Percentiles rank a stretch among this genome's conserved stretches.
Conservation (phyloP, 2,329 filamentous ascomycete genomes). For the Arthrobotrys iridis region DNA sequence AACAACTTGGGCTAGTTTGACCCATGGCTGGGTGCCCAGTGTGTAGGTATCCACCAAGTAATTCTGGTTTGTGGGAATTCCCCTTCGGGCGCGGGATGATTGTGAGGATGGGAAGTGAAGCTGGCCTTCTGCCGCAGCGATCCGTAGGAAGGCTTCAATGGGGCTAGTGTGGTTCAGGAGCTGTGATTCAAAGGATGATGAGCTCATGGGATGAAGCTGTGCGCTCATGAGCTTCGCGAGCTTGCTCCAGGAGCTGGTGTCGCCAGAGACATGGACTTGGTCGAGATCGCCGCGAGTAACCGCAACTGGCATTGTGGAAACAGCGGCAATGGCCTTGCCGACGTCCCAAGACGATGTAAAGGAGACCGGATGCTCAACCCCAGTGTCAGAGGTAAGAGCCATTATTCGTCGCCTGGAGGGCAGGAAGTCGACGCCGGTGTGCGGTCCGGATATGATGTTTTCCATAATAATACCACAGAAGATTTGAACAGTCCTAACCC, state of each 20-base stretch:
- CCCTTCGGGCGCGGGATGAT: constrained; percentile 25
- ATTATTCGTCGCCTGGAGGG: constrained; percentile 26
- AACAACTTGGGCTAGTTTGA: constrained; percentile 45
- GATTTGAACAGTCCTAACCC: constrained; percentile 43
- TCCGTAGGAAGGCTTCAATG: constrained; percentile 38
- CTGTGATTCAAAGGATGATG: constrained; percentile 35
- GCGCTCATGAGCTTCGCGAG: constrained; percentile 38
- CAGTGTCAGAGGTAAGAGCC: constrained; percentile 17
- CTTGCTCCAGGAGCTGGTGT: constrained; percentile 44
- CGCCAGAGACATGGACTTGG: constrained; percentile 42
- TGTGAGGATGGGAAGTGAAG: constrained; percentile 45
- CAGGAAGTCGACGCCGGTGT: constrained; percentile 43
- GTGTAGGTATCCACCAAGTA: constrained; percentile 30
- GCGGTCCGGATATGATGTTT: constrained; percentile 41
- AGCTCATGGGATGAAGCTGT: background rate
- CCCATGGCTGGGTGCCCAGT: constrained; percentile 26
- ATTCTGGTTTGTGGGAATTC: constrained; percentile 30
- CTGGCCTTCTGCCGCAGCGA: constrained; percentile 48
- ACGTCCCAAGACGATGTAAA: constrained; percentile 52
- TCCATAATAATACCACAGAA: constrained; percentile 53
- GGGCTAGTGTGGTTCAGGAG: constrained; percentile 24
- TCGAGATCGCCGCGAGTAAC: constrained; percentile 27
- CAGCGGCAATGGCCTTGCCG: constrained; percentile 40
- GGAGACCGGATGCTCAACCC: constrained; percentile 26
- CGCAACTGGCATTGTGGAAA: constrained; percentile 32